phyloP scores from a whole-genome alignment of 1,284 basidiomycete genomes.

The Papiliotrema nemorosa region DNA sequence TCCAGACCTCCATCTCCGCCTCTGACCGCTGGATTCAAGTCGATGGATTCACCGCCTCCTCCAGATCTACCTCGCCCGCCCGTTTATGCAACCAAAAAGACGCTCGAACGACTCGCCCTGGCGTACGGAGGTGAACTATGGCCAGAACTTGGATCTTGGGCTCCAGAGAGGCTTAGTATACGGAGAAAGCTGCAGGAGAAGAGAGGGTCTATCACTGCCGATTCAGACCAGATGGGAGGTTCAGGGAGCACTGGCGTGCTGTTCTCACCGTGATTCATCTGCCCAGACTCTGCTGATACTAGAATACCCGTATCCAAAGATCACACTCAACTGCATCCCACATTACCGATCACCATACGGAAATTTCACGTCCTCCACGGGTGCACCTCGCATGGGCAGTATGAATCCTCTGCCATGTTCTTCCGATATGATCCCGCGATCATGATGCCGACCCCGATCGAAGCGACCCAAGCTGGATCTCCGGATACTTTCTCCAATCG shows the following conservation, averaged over 20 bases:
- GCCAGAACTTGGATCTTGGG: slow-evolving; percentile 47
- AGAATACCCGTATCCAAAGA: slow-evolving; percentile 7
- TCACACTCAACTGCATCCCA: slow-evolving; percentile 27
- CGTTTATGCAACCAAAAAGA: slow-evolving; percentile 36
- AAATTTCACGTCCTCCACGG: slow-evolving; percentile 45
- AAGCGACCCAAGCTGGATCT: slow-evolving; percentile 1
- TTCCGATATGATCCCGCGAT: slow-evolving; percentile 32
- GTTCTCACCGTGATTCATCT: slow-evolving; percentile 30
- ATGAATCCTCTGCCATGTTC: slow-evolving; percentile 46
- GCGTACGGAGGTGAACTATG: slow-evolving; percentile 46
- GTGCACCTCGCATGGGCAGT: slow-evolving; percentile 37
- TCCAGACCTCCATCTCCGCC: slow-evolving; percentile 9
- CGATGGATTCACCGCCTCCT: background rate
- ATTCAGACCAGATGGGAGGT: slow-evolving; percentile 4
- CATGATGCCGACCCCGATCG: background rate
- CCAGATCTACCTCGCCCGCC: slow-evolving; percentile 21
- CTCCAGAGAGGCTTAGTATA: slow-evolving; percentile 1
- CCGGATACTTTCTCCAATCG: background rate
- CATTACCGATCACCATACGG: slow-evolving; percentile 33
- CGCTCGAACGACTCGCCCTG: slow-evolving; percentile 33
- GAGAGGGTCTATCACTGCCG: background rate
- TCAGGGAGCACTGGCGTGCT: slow-evolving; percentile 23
- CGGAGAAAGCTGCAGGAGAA: background rate
- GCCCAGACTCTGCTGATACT: background rate
- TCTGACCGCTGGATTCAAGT: background rate